Evolutionary conservation across 345 rosid species (phyloP), one percentile per base, ranked within the genome.

Genomic region (Camelina sativa): DNA sequence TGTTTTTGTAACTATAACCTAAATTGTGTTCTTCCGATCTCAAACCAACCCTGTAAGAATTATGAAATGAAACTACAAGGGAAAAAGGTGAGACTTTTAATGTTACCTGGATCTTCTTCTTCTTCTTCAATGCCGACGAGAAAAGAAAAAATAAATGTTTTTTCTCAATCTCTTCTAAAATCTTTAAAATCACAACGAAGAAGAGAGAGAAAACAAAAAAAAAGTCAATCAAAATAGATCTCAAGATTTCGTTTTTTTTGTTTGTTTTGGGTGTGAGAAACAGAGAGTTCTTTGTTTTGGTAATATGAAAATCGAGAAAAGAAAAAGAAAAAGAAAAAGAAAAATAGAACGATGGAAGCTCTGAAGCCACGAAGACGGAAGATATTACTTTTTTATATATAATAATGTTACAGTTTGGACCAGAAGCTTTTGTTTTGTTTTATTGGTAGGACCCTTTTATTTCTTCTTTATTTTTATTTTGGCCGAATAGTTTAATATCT

Each of bases 11-110:
- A 28, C 30, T 28, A 23, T 25, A 0, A 28, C 30, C 30, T 28
- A 28, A 28, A 28, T 28, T 28, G 0, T 67, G 65, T 69, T 81
- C 66, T 77, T 48, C 71, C 65, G 67, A 67, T 67, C 75, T 55
- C 43, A 58, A 62, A 10, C 25, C 37, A 62, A 10, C 25, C 37
- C 59, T 55, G 51, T 16, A 51, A 37, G 35, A 4, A 41, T 59
- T 51, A 15, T 28, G 25, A 35, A 46, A 16, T 7, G 7, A 46
- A 28, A 28, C 30, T n/a, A 53, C 17, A 46, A 17, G 62, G 47
- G 38, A 51, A 51, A 67, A 41, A 7, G 69, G 46, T 63, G 60
- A 50, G 53, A 53, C 19, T 4, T 1, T 8, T 38, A 0, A 0
- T 4, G 0, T 8, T 1, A 68, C 79, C 64, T 76, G n/a, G 41